Conservation (phyloP, 1,284 basidiomycete genomes). For the Leccinum pseudoinsigne region DNA sequence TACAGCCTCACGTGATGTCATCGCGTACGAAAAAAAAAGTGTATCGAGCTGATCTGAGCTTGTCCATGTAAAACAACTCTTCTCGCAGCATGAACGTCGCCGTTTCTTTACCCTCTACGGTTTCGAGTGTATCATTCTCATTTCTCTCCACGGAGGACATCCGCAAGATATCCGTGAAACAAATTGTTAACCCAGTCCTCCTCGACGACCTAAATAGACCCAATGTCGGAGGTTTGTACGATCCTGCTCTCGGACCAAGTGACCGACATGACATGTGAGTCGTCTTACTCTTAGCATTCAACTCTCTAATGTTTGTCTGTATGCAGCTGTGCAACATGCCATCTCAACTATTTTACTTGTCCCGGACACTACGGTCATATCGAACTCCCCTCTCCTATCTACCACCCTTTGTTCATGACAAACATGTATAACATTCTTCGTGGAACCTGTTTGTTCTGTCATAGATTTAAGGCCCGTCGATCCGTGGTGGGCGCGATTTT, state of each 20-base stretch:
- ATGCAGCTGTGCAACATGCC: conserved; percentile 92
- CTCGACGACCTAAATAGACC: conserved; percentile 95
- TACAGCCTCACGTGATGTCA: conserved; percentile 23
- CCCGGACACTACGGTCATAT: conserved; percentile 99
- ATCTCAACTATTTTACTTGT: conserved; percentile 89
- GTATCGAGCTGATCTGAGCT: conserved; percentile 13
- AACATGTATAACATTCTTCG: conserved; percentile 91
- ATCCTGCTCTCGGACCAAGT: conserved; percentile 93
- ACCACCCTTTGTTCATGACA: conserved; percentile 95
- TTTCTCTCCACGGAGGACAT: conserved; percentile 94
- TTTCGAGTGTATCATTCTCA: conserved; percentile 90
- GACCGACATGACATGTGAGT: conserved; percentile 86
- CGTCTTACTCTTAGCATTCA: background rate
- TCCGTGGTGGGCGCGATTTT: conserved; percentile 59
- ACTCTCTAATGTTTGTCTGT: conserved; percentile 7
- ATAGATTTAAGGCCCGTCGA: conserved; percentile 84
- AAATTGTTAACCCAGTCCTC: conserved; percentile 92
- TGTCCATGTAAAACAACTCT: background rate
- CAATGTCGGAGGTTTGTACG: conserved; percentile 92
- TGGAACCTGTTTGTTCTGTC: conserved; percentile 94
- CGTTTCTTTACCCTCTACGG: conserved; percentile 83
- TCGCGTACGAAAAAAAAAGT: conserved; percentile 11
- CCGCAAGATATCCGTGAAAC: conserved; percentile 93
- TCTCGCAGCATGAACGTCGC: conserved; percentile 83
- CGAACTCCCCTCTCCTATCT: conserved; percentile 93